Evolutionary conservation across 257 asterid species (phyloP).

Genomic region (Henckelia pumila): DNA sequence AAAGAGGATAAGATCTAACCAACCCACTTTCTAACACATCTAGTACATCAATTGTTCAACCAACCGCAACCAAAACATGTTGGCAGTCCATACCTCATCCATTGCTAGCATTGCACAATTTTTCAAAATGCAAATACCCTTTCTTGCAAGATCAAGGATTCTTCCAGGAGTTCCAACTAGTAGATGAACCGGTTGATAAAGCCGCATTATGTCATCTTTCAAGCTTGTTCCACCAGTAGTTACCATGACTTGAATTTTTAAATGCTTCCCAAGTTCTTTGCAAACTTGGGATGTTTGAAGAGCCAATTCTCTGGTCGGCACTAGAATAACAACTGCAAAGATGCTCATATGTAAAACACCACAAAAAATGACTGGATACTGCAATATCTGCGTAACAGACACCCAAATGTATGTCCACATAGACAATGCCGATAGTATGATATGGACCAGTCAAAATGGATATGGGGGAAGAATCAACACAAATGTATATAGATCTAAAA

Average conservation of each 20-base stretch:
- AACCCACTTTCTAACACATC: slow-evolving; percentile 9
- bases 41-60: not conserved
- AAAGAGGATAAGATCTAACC: slow-evolving; percentile 7
- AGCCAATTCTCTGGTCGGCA: slow-evolving; percentile 82
- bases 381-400: not conserved
- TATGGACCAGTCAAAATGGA: not conserved
- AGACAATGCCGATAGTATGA: not conserved
- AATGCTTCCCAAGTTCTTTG: slow-evolving; percentile 78
- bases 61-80: not conserved
- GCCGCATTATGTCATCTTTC: slow-evolving; percentile 75
- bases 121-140: slow-evolving; percentile 54
- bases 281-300: slow-evolving; percentile 85
- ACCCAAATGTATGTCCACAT: not conserved
- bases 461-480: not conserved
- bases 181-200: slow-evolving; percentile 72
- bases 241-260: slow-evolving; percentile 68
- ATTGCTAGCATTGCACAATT: slow-evolving; percentile 62
- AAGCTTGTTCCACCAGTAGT: slow-evolving; percentile 79
- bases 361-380: slow-evolving; percentile 5
- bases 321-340: slow-evolving; percentile 67
- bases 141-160: slow-evolving; percentile 69
- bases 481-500: not conserved
- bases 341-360: slow-evolving; percentile 20
- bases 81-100: slow-evolving; percentile 57
- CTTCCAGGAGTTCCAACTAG: slow-evolving; percentile 86